Conservation (phyloP, 108 stramenopile genomes). For the Cyclotella sp. region DNA sequence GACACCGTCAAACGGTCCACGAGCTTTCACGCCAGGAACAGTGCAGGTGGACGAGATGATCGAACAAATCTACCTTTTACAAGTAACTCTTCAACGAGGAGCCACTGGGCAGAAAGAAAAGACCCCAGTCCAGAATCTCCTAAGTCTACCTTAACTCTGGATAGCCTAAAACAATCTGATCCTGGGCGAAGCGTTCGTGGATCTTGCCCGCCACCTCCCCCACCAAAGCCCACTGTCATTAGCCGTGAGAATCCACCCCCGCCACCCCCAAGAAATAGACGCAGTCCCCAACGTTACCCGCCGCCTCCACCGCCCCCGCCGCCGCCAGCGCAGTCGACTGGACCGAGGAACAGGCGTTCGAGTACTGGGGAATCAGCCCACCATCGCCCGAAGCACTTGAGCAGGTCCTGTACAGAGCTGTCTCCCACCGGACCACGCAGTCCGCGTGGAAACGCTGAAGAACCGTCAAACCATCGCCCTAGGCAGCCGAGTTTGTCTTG, state of each 20-base stretch:
- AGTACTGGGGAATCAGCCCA: neutral
- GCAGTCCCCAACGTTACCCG: neutral
- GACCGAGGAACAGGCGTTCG: neutral
- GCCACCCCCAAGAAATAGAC: neutral
- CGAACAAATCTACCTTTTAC: neutral
- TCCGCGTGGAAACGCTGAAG: neutral
- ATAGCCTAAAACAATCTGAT: neutral
- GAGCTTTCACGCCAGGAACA: neutral
- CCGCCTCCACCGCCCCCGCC: slow-evolving; percentile 10
- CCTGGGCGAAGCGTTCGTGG: neutral
- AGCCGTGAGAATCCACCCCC: slow-evolving; percentile 16
- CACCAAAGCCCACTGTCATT: neutral
- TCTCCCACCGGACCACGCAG: neutral
- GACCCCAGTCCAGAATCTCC: neutral
- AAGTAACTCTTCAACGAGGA: neutral
- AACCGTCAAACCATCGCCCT: neutral
- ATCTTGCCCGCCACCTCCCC: neutral
- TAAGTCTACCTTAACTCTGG: neutral
- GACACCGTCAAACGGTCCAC: neutral
- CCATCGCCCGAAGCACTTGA: neutral
- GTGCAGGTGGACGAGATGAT: neutral
- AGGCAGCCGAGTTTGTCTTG: neutral
- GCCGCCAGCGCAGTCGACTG: neutral
- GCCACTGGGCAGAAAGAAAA: neutral
- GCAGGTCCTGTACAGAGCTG: neutral